Conservation (phyloP, 139 green algal species). For the Chlorella sp. region DNA sequence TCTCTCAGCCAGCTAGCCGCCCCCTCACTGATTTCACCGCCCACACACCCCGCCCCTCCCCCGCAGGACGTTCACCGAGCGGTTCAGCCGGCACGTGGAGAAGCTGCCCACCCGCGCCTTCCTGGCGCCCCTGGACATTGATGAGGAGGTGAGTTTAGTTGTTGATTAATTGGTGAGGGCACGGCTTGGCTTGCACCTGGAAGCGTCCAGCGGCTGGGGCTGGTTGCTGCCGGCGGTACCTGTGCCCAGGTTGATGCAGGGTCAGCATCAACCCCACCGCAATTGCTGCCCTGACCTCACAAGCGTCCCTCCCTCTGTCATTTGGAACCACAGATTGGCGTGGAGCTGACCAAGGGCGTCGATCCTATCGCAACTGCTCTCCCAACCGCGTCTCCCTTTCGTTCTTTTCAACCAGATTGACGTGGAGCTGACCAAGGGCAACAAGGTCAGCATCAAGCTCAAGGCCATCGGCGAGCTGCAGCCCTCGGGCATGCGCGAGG, state of each 20-base stretch:
- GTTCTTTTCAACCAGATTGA: too few species aligned
- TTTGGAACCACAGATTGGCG: neutral
- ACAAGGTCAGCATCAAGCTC: slow-evolving; percentile 68
- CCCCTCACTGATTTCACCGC: neutral
- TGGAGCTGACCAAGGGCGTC: neutral
- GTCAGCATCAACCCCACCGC: too few species aligned
- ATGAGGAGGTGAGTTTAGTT: neutral
- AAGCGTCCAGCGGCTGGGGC: too few species aligned
- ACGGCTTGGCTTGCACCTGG: too few species aligned
- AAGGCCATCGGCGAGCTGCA: slow-evolving; percentile 86
- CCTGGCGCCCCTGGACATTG: slow-evolving; percentile 80
- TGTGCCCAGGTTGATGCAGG: too few species aligned
- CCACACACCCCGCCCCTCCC: neutral
- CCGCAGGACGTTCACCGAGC: slow-evolving; percentile 39
- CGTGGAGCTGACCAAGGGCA: slow-evolving; percentile 60
- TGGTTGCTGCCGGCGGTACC: too few species aligned
- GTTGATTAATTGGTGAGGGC: too few species aligned
- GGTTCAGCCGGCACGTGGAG: slow-evolving; percentile 75
- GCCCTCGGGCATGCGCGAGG: slow-evolving; percentile 57
- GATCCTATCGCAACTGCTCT: too few species aligned
- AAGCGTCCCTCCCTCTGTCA: too few species aligned
- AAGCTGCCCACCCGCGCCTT: slow-evolving; percentile 90
- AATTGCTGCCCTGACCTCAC: too few species aligned
- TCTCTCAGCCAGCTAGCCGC: neutral
- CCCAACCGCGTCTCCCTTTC: too few species aligned